Evolutionary conservation across 306 rosid species (phyloP).

Genomic region (Vigna trinervia): DNA sequence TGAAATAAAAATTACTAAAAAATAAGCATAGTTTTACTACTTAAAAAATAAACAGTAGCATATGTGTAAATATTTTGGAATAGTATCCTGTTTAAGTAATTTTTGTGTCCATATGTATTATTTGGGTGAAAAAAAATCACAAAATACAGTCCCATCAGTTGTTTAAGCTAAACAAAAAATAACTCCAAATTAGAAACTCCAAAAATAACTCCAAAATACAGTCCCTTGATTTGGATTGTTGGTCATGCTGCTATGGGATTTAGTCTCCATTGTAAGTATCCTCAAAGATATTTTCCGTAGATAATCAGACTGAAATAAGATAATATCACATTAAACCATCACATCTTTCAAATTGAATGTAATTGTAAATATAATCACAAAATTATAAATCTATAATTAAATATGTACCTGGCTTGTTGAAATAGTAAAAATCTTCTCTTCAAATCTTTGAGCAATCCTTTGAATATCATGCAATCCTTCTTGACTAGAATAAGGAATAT

Average conservation of each 20-base stretch:
- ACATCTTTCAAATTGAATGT: background rate
- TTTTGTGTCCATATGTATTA: too few relatives aligned
- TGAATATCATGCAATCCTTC: constrained; percentile 76
- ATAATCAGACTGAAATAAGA: constrained; percentile 59
- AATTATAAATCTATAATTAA: constrained; percentile 3
- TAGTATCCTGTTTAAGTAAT: too few relatives aligned
- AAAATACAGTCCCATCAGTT: too few relatives aligned
- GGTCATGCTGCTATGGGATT: constrained; percentile 58
- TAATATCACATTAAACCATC: constrained; percentile 21
- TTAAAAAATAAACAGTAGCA: too few relatives aligned
- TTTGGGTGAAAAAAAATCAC: too few relatives aligned
- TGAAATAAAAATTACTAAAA: too few relatives aligned
- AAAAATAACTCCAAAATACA: background rate
- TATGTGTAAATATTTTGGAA: too few relatives aligned
- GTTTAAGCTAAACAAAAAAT: too few relatives aligned
- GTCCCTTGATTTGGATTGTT: constrained; percentile 49
- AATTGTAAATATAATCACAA: constrained; percentile 8
- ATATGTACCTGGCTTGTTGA: constrained; percentile 73
- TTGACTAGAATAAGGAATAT: constrained; percentile 70
- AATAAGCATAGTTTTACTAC: too few relatives aligned
- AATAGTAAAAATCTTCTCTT: constrained; percentile 77
- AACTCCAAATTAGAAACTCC: too few relatives aligned
- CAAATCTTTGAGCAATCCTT: constrained; percentile 83
- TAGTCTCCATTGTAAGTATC: constrained; percentile 71
- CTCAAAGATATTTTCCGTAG: constrained; percentile 56